These are phyloP conservation scores for Ganoderma resinaceum DNA, from an alignment of 1,284 basidiomycete genomes.

Conservation along the genomic window DNA sequence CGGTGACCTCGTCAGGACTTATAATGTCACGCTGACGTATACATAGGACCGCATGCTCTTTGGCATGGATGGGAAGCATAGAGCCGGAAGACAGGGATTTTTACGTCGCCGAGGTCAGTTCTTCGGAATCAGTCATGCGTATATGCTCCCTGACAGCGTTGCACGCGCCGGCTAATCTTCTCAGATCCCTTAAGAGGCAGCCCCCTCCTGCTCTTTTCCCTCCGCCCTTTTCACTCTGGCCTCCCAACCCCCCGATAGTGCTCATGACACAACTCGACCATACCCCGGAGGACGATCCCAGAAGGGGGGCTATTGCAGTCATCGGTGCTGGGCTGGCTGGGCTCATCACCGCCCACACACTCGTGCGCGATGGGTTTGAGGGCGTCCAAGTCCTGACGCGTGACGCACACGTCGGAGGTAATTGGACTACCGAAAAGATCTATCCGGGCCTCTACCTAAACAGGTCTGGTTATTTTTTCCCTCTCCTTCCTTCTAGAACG, in stretches of 20 bases:
- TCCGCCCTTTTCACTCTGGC: not conserved
- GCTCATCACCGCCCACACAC: constrained; percentile 61
- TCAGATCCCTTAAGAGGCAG: too few species aligned
- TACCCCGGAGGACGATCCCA: not conserved
- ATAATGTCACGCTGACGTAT: too few species aligned
- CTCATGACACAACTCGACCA: not conserved
- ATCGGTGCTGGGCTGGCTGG: constrained; percentile 65
- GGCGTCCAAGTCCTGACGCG: constrained; percentile 58
- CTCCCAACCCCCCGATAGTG: too few species aligned
- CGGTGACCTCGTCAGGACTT: too few species aligned
- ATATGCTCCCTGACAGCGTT: too few species aligned
- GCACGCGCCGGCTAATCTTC: too few species aligned
- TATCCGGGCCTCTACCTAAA: constrained; percentile 63
- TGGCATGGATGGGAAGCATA: too few species aligned
- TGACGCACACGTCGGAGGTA: constrained; percentile 58
- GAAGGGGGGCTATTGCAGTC: constrained; percentile 46
- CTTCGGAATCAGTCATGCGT: too few species aligned
- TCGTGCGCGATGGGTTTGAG: constrained; percentile 61
- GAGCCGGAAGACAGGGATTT: too few species aligned
- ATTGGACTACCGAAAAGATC: constrained; percentile 58
- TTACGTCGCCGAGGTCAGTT: too few species aligned
- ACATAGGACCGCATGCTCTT: too few species aligned
- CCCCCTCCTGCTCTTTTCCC: not conserved
- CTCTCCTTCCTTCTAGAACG: not conserved
- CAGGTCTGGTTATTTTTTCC: constrained; percentile 47